Conservation (phyloP, 2,329 filamentous ascomycete genomes). For the Basipetospora chlamydospora region DNA sequence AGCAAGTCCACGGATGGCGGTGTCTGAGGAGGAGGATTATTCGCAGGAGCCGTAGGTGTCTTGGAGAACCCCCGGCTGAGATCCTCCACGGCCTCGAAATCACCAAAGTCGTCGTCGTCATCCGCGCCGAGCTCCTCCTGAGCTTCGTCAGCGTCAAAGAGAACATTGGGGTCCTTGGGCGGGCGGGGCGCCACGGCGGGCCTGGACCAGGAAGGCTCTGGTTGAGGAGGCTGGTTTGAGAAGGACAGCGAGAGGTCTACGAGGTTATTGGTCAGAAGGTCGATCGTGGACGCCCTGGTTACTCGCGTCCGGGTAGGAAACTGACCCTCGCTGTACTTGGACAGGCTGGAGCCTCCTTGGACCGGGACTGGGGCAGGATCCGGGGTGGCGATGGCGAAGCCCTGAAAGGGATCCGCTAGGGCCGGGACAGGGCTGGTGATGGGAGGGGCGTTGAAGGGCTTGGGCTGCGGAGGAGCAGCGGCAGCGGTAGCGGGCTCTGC, state of each 20-base stretch:
- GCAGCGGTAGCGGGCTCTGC: constrained; percentile 22
- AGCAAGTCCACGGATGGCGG: constrained; percentile 24
- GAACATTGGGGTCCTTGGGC: constrained; percentile 33
- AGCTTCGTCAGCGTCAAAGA: constrained; percentile 50
- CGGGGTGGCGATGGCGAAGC: constrained; percentile 14
- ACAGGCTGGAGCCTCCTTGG: constrained; percentile 9
- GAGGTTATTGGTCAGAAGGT: constrained; percentile 38
- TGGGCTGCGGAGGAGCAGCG: background rate
- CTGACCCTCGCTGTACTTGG: constrained; percentile 9
- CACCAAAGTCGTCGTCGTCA: constrained; percentile 32
- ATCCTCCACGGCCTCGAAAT: constrained; percentile 32
- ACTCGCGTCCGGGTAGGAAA: constrained; percentile 8
- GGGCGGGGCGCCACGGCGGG: constrained; percentile 1
- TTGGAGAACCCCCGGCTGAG: background rate
- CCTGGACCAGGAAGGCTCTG: constrained; percentile 5
- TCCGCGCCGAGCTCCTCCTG: constrained; percentile 19
- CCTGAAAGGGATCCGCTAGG: constrained; percentile 5
- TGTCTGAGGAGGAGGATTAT: too few species aligned
- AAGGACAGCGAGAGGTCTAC: constrained; percentile 18
- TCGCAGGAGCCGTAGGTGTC: too few species aligned
- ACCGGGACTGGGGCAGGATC: constrained; percentile 2
- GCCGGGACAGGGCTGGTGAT: constrained; percentile 3
- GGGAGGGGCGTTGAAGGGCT: constrained; percentile 2
- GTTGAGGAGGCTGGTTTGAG: background rate
- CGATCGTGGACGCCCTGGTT: constrained; percentile 35